A percentile compares a stretch with the other conserved stretches of the same genome.
phyloP scores from a whole-genome alignment of 139 green algal genomes.

The Picochlorum costavermella region DNA sequence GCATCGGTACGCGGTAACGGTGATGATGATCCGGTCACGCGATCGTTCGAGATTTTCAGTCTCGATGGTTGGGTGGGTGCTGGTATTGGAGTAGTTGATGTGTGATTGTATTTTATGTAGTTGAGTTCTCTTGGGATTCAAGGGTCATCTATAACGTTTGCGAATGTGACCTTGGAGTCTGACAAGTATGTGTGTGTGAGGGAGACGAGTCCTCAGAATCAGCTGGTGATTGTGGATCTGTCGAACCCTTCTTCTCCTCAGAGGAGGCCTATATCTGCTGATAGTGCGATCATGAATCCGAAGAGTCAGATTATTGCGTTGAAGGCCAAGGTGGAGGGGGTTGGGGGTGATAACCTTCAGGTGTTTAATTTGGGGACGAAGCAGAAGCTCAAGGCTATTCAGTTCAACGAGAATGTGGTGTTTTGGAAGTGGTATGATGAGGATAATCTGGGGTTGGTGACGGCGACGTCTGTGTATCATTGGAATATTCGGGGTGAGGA shows the following conservation, averaged over 20 bases:
- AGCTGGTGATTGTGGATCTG: conserved; percentile 89
- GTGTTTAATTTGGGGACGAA: conserved; percentile 99
- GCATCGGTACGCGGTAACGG: conserved; percentile 18
- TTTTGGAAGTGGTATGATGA: conserved; percentile 97
- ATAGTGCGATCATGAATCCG: conserved; percentile 93
- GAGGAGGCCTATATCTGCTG: conserved; percentile 89
- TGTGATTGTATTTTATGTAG: conserved; percentile 42
- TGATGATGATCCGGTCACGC: too few relatives aligned
- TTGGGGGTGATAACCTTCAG: conserved; percentile 80
- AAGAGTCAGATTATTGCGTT: conserved; percentile 90
- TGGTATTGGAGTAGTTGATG: too few relatives aligned
- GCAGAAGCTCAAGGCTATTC: conserved; percentile 93
- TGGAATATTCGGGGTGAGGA: conserved; percentile 80
- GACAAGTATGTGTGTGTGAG: conserved; percentile 96
- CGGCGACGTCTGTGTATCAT: conserved; percentile 85
- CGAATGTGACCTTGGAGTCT: conserved; percentile 92
- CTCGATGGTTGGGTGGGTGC: too few relatives aligned
- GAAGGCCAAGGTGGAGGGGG: conserved; percentile 60
- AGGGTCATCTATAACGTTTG: conserved; percentile 92
- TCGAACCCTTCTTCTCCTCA: conserved; percentile 57
- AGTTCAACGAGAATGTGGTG: conserved; percentile 88
- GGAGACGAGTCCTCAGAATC: conserved; percentile 62
- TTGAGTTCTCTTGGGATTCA: conserved; percentile 80
- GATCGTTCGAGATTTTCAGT: too few relatives aligned
- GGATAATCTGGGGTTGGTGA: conserved; percentile 86